A percentile compares a stretch with the other conserved stretches of the same genome.
Conservation (phyloP, 2,329 filamentous ascomycete genomes). For the Xylaria sp. region DNA sequence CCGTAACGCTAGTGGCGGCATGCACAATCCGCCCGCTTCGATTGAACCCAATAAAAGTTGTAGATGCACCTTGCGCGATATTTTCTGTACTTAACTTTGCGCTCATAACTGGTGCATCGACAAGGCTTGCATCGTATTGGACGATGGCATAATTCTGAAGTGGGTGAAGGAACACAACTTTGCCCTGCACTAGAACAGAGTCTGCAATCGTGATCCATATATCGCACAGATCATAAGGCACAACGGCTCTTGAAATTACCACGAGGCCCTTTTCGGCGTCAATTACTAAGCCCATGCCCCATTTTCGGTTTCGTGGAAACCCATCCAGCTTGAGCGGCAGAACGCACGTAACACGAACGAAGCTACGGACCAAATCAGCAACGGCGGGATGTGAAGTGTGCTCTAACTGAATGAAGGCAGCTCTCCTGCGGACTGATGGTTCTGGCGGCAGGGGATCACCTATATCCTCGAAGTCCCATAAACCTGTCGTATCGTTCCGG, state of each 20-base stretch:
- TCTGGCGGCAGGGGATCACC: slow-evolving; percentile 81
- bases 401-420: slow-evolving; percentile 91
- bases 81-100: slow-evolving; percentile 82
- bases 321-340: slow-evolving; percentile 98
- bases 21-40: slow-evolving; percentile 94
- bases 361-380: slow-evolving; percentile 93
- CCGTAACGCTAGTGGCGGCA: slow-evolving; percentile 92
- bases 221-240: slow-evolving; percentile 96
- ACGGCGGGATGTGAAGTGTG: slow-evolving; percentile 88
- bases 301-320: slow-evolving; percentile 94
- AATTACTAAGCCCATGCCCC: slow-evolving; percentile 96
- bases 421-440: slow-evolving; percentile 77
- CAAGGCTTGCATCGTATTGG: slow-evolving; percentile 91
- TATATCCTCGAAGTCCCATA: slow-evolving; percentile 95
- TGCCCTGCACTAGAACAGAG: slow-evolving; percentile 92
- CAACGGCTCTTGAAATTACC: slow-evolving; percentile 90
- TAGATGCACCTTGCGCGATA: slow-evolving; percentile 92
- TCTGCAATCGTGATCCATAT: slow-evolving; percentile 97
- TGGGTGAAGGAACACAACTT: slow-evolving; percentile 94
- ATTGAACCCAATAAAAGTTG: slow-evolving; percentile 98
- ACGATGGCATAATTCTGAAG: slow-evolving; percentile 97
- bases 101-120: slow-evolving; percentile 92
- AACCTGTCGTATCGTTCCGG: slow-evolving; percentile 86
- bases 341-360: slow-evolving; percentile 90
- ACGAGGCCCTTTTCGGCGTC: slow-evolving; percentile 96